Evolutionary conservation across 2,329 filamentous ascomycete species (phyloP).

Genomic region (Colletotrichum lentis): DNA sequence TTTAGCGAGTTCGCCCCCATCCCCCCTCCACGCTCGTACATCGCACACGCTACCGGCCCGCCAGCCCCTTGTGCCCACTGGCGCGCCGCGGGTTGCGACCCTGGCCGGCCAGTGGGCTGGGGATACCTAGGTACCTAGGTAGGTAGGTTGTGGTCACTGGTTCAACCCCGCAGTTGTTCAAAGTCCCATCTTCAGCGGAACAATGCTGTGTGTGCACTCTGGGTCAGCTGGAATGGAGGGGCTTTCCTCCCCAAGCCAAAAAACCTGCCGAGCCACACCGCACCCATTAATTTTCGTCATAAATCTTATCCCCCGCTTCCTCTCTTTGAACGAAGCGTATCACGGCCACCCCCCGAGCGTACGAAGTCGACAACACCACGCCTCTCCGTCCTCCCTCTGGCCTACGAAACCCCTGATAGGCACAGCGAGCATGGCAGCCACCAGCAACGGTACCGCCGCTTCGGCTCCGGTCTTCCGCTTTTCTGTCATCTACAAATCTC

Average conservation of each 20-base stretch:
- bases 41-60: too few species aligned
- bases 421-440: slow-evolving; percentile 9
- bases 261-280: slow-evolving; percentile 22
- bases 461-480: slow-evolving; percentile 44
- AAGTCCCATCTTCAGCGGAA: slow-evolving; percentile 37
- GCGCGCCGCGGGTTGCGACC: slow-evolving; percentile 31
- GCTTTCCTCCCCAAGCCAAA: background rate
- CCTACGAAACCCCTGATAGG: background rate
- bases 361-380: background rate
- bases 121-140: too few species aligned
- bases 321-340: slow-evolving; percentile 4
- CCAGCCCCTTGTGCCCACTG: slow-evolving; percentile 32
- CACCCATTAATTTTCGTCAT: slow-evolving; percentile 22
- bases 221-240: slow-evolving; percentile 27
- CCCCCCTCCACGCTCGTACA: background rate
- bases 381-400: slow-evolving; percentile 4
- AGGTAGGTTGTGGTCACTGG: background rate
- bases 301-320: slow-evolving; percentile 5
- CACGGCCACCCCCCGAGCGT: background rate
- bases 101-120: slow-evolving; percentile 14
- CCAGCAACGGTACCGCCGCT: slow-evolving; percentile 21
- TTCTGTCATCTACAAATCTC: slow-evolving; percentile 63
- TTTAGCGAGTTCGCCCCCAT: background rate
- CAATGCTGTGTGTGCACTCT: slow-evolving; percentile 16
- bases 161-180: slow-evolving; percentile 31